A percentile compares a stretch with the other conserved stretches of the same genome.
phyloP scores from a whole-genome alignment of 441 rosid genomes.

The Populus tomentosa region DNA sequence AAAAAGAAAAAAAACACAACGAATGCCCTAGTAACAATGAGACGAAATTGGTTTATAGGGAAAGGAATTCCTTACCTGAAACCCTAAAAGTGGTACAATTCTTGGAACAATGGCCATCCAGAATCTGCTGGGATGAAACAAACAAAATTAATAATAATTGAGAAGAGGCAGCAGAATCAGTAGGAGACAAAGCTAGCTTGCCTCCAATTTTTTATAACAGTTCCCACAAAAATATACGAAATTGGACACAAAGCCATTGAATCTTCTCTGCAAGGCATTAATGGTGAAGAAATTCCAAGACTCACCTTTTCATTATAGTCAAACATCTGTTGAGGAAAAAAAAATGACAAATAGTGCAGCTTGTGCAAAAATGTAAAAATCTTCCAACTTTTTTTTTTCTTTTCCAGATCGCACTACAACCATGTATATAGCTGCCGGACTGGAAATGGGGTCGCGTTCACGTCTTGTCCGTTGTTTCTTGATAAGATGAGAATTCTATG shows the following conservation, averaged over 20 bases:
- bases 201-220: background rate
- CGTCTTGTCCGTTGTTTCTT: background rate
- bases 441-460: background rate
- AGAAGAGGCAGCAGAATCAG: background rate
- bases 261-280: too few species aligned
- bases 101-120: background rate
- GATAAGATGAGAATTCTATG: background rate
- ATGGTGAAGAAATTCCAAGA: too few species aligned
- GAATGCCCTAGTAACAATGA: background rate
- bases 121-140: background rate
- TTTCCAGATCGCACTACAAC: too few species aligned
- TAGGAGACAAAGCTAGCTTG: background rate
- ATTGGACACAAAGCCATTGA: background rate
- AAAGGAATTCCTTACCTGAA: background rate
- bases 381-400: too few species aligned
- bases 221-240: background rate
- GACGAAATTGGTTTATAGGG: background rate
- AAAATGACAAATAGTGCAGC: too few species aligned
- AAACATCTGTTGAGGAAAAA: too few species aligned
- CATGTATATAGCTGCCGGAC: too few species aligned
- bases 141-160: too few species aligned
- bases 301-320: too few species aligned
- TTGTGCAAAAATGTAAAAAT: too few species aligned
- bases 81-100: background rate
- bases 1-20: too few species aligned